Evolutionary conservation across 2,329 filamentous ascomycete species (phyloP), one percentile per base, ranked within the genome.

Genomic region (Trichophyton rubrum): DNA sequence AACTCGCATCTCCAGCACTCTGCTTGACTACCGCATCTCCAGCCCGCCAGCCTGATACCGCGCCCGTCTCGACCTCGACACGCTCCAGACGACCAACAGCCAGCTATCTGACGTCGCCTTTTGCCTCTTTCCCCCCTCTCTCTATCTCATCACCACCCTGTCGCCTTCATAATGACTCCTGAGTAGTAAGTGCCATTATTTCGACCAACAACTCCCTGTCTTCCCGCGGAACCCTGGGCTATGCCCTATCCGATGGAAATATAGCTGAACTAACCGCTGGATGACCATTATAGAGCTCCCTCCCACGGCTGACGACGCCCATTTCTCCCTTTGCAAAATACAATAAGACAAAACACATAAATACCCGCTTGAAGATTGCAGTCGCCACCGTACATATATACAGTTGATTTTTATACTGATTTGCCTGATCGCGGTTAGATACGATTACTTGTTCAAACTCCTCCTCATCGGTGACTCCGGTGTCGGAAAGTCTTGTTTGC

Each of bases 371-470:
- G 22, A 27, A 51, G 22, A 22, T 22, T 51, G 45, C 45, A 51
- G 20, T 27, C 45, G 45, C 24, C 45, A 24, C 24, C 20, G 15
- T 9, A 6, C 27, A 35, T 33, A 30, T 53, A 22, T 11, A 13
- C 33, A 30, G 15, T 15, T 53, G 20, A 53, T n/a, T 4, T 4
- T 11, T 17, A 51, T 56, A 53, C 61, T 62, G 55, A 61, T 38
- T 20, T 61, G 55, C 57, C 40, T 27, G 17, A 13, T 9, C 24
- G 30, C 73, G 38, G 6, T 3, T 43, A 97, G 93, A 93, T 99
- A 99, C 88, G 93, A 99, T 77, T 99, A 99, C 78, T 90, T 99
- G 73, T 99, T 99, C 86, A 99, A 99, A 86, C 90, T 99, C 68
- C 89, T 99, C 78, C 92, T 99, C 82, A 99, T 99, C 85, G 93